Percentiles rank a stretch among this genome's conserved stretches.
Evolutionary conservation across 805 yeast genomes (phyloP).

Genomic region (Geotrichum ghanense): DNA sequence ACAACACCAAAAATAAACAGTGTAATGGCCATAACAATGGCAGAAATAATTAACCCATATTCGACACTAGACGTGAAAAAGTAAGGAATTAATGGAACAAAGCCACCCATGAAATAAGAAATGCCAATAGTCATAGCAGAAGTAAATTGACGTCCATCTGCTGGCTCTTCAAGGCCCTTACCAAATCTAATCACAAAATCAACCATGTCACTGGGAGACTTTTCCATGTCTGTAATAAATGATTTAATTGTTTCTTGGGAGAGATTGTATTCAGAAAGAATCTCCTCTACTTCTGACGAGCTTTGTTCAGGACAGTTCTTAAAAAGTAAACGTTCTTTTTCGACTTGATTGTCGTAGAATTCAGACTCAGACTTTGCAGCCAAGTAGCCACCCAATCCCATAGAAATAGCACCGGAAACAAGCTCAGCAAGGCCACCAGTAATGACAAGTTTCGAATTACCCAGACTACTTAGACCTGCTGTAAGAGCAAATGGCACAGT

Average conservation of each 20-base stretch:
- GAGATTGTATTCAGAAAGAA: constrained; percentile 56
- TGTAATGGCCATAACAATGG: constrained; percentile 73
- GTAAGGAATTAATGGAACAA: constrained; percentile 83
- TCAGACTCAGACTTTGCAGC: constrained; percentile 81
- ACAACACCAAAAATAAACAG: constrained; percentile 77
- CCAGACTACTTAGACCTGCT: constrained; percentile 87
- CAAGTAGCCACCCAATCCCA: constrained; percentile 95
- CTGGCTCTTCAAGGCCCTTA: constrained; percentile 91
- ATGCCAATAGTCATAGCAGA: constrained; percentile 86
- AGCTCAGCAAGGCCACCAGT: constrained; percentile 98
- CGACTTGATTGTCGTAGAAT: constrained; percentile 19
- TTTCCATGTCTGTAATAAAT: constrained; percentile 67
- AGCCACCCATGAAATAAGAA: constrained; percentile 85
- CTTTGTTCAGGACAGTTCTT: constrained; percentile 27
- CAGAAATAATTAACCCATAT: constrained; percentile 64
- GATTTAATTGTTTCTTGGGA: constrained; percentile 61
- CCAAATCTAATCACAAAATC: constrained; percentile 83
- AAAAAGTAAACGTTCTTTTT: constrained; percentile 19
- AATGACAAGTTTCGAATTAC: constrained; percentile 80
- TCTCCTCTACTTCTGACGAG: constrained; percentile 72
- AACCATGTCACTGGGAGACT: constrained; percentile 62
- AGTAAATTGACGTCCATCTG: constrained; percentile 78
- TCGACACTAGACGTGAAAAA: constrained; percentile 70
- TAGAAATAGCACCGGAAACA: constrained; percentile 91
- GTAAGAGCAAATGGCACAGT: constrained; percentile 99